Evolutionary conservation across 2,329 filamentous ascomycete genomes (phyloP), one percentile per base, ranked within the genome.

Genomic region (Ophiostoma sp.): DNA sequence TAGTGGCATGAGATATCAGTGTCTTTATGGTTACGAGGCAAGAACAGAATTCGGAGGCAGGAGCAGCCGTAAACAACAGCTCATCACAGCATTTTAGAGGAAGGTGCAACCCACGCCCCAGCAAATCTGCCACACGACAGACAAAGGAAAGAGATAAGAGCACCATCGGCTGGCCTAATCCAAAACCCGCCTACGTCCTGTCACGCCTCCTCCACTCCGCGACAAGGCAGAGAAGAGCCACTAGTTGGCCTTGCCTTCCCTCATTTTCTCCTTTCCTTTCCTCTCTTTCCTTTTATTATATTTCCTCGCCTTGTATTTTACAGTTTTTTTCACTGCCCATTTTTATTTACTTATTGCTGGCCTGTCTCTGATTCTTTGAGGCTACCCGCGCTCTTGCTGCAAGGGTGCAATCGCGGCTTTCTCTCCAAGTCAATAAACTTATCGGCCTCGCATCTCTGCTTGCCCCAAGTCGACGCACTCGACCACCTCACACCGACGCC

Each of bases 191-290:
- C 48, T 65, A 62, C 52, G n/a, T 57, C 65, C 27, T 65, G 66
- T 70, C 66, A 60, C 65, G 65, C 69, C 64, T 70, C 54, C 36
- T 52, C 23, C 64, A 41, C 64, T 67, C 68, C 35, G 52, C 68
- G 64, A 67, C 64, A 67, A 70, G 69, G 48, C 69, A 70, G 64
- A 70, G 36, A 69, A 66, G 35, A 41, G 68, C 54, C 68, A 67
- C 36, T 60, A 65, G 41, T 65, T 52, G 41, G 54, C 39, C 67
- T 69, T 8, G 31, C 44, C 60, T 69, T 72, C 54, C 54, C 67
- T 69, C 15, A 60, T 57, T 66, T 57, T 39, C 68, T 52, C 65
- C 44, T 67, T 62, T 52, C 23, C 48, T 39, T 67, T 52, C 65
- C 44, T 67, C 52, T 52, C 23, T 36, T 57, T 71, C 67, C 48